phyloP scores from a whole-genome alignment of 73 alveolate species.

The Paramecium sonneborni region DNA sequence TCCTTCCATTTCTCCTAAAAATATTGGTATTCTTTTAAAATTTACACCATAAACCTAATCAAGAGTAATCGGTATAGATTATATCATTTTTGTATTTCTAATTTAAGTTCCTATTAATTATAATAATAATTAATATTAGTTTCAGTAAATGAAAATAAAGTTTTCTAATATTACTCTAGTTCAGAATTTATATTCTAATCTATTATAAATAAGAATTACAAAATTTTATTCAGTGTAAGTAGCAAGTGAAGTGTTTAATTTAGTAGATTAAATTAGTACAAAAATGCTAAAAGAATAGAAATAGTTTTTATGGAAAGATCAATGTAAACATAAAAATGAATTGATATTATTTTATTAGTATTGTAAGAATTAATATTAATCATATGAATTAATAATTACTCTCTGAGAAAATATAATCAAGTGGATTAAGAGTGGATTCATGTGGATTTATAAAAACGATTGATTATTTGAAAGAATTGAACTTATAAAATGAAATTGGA shows the following conservation, averaged over 20 bases:
- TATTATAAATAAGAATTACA: too few species aligned
- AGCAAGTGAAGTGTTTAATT: too few species aligned
- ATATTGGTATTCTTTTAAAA: neutral
- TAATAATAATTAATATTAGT: neutral
- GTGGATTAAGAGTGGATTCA: neutral
- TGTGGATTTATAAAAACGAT: neutral
- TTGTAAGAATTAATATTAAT: neutral
- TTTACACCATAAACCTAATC: conserved; percentile 8
- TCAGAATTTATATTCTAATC: too few species aligned
- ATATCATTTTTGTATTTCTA: conserved; percentile 1
- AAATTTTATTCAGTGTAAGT: too few species aligned
- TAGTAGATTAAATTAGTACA: too few species aligned
- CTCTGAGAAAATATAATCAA: neutral
- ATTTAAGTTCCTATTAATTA: neutral
- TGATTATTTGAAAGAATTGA: neutral
- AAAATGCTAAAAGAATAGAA: too few species aligned
- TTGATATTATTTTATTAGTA: neutral
- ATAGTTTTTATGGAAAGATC: too few species aligned
- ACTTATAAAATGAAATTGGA: neutral
- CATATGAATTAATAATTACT: neutral
- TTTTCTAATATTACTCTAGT: too few species aligned
- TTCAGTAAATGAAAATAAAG: neutral
- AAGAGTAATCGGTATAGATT: conserved; percentile 27
- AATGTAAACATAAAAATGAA: too few species aligned
- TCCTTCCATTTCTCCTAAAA: conserved; percentile 44